Conservation (phyloP, 2,329 filamentous ascomycete species). For the Teratosphaeria epicoccoides region DNA sequence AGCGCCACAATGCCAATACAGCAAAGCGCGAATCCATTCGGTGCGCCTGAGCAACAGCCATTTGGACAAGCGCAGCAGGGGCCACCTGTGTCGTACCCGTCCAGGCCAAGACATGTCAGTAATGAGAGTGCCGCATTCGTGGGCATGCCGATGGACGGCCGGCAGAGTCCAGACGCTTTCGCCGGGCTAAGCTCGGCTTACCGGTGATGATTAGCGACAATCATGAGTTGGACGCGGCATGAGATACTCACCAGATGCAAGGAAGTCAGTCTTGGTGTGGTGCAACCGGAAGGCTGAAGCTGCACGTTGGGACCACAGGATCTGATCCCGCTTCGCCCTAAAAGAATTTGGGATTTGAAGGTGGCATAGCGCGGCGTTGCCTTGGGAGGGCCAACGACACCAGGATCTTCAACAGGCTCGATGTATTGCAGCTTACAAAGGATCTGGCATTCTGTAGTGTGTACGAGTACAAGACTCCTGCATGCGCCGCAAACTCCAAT, state of each 20-base stretch:
- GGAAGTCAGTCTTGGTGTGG: too few species aligned
- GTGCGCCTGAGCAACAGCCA: constrained; percentile 9
- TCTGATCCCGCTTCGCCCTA: not conserved
- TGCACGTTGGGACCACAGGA: too few species aligned
- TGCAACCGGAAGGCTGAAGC: too few species aligned
- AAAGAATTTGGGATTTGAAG: not conserved
- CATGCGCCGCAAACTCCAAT: not conserved
- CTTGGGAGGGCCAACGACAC: not conserved
- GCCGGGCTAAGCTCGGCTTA: constrained; percentile 56
- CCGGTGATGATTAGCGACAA: constrained; percentile 6
- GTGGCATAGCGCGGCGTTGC: not conserved
- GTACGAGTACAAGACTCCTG: not conserved
- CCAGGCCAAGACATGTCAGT: constrained; percentile 41
- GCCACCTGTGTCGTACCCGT: constrained; percentile 14
- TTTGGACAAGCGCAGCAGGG: constrained; percentile 8
- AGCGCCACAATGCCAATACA: constrained; percentile 30
- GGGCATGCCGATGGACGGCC: constrained; percentile 52
- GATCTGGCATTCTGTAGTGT: not conserved
- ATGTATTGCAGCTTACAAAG: not conserved
- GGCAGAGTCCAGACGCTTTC: constrained; percentile 73
- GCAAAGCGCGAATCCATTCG: not conserved
- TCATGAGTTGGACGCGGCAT: not conserved
- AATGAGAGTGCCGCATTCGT: constrained; percentile 59
- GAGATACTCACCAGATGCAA: too few species aligned
- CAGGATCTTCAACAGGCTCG: not conserved